Percentiles rank a stretch among this genome's conserved stretches.
phyloP scores from a whole-genome alignment of 2,329 filamentous ascomycete genomes.

The Sporothrix brunneoviolacea region DNA sequence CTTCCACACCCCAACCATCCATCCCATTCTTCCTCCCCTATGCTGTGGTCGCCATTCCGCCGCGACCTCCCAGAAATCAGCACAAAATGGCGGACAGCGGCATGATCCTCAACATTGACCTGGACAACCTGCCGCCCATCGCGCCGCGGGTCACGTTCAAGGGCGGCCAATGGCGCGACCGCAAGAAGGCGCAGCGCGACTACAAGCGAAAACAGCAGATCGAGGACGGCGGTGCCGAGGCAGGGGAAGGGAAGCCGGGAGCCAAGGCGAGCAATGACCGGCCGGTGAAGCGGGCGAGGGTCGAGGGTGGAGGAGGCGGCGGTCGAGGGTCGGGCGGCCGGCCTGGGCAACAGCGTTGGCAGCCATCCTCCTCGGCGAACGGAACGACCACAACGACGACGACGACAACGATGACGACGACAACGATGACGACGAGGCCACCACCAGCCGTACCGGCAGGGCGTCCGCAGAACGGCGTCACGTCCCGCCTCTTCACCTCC shows the following conservation, averaged over 20 bases:
- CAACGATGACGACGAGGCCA: too few relatives aligned
- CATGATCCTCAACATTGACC: constrained; percentile 86
- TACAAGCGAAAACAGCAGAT: constrained; percentile 26
- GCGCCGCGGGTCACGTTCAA: constrained; percentile 62
- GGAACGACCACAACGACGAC: neutral
- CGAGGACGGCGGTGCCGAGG: neutral
- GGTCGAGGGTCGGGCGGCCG: constrained; percentile 9
- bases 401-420: too few relatives aligned
- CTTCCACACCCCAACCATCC: neutral
- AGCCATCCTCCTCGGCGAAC: constrained; percentile 11
- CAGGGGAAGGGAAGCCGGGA: neutral
- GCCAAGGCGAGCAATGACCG: neutral
- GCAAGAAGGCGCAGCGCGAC: constrained; percentile 69
- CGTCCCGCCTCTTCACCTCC: constrained; percentile 87
- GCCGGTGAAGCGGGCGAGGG: constrained; percentile 3
- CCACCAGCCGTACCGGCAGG: constrained; percentile 32
- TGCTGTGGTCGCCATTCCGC: neutral
- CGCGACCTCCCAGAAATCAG: neutral
- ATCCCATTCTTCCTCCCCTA: too few relatives aligned
- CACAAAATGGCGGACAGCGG: constrained; percentile 81
- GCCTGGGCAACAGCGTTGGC: constrained; percentile 7
- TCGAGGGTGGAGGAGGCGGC: neutral
- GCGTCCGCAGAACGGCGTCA: constrained; percentile 39
- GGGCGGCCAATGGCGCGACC: constrained; percentile 89
- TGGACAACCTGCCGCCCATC: constrained; percentile 58